These are phyloP conservation scores for Podaxis rugospora DNA, from an alignment of 768 basidiomycete species.

Conservation along the genomic window DNA sequence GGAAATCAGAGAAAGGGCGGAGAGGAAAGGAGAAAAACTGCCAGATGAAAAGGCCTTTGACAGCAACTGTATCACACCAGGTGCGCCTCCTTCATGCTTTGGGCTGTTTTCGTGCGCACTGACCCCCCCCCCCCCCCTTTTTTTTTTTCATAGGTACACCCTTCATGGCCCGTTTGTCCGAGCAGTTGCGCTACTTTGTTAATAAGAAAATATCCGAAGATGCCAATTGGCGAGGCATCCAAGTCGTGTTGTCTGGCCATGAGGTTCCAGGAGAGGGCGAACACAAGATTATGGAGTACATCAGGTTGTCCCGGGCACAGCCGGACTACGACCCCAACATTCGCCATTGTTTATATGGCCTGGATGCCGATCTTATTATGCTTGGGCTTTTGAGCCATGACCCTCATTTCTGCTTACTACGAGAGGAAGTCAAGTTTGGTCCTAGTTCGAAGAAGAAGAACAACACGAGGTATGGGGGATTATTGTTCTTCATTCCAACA, in stretches of 20 bases:
- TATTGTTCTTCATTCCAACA: not conserved
- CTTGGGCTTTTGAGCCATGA: slow-evolving; percentile 95
- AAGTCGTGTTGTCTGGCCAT: slow-evolving; percentile 94
- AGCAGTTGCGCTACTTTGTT: slow-evolving; percentile 91
- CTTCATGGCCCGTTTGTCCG: slow-evolving; percentile 93
- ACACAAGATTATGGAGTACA: slow-evolving; percentile 99
- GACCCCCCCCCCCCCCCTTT: not conserved
- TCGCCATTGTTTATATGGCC: slow-evolving; percentile 96
- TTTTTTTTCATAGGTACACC: slow-evolving; percentile 60
- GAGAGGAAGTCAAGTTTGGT: slow-evolving; percentile 99
- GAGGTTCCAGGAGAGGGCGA: slow-evolving; percentile 99
- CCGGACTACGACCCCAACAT: slow-evolving; percentile 95
- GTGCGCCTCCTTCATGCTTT: slow-evolving; percentile 35
- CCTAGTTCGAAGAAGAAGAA: slow-evolving; percentile 71
- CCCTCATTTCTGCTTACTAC: slow-evolving; percentile 95
- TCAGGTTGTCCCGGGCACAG: slow-evolving; percentile 90
- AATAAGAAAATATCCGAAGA: slow-evolving; percentile 99
- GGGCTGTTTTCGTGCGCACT: not conserved
- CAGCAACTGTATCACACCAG: slow-evolving; percentile 98
- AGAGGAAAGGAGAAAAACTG: slow-evolving; percentile 83
- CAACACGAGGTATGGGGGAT: slow-evolving; percentile 36
- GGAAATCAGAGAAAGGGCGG: slow-evolving; percentile 83
- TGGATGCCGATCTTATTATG: slow-evolving; percentile 99
- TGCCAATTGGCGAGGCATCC: slow-evolving; percentile 87
- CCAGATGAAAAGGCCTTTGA: slow-evolving; percentile 96